Conservation (phyloP, 148 eudicot species). For the Fagopyrum esculentum region DNA sequence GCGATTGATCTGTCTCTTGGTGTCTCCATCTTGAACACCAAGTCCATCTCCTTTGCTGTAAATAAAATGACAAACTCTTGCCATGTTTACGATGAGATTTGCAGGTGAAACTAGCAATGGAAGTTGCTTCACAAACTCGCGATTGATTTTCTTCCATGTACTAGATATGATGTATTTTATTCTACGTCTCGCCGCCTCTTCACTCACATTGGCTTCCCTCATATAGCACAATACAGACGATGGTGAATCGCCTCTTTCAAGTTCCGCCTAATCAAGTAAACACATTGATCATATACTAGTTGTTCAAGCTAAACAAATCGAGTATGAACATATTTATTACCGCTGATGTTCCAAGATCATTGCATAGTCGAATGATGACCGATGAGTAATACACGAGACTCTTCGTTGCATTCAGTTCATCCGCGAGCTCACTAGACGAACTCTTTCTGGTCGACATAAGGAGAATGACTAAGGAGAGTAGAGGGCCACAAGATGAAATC, state of each 20-base stretch:
- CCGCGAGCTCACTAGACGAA: neutral
- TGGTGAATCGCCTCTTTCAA: slow-evolving; percentile 43
- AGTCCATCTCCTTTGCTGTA: slow-evolving; percentile 48
- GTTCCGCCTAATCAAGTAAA: slow-evolving; percentile 28
- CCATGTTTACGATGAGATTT: slow-evolving; percentile 26
- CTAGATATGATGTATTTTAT: slow-evolving; percentile 21
- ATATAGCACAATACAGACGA: slow-evolving; percentile 46
- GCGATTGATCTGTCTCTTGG: slow-evolving; percentile 23
- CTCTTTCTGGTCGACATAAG: slow-evolving; percentile 15
- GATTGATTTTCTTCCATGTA: slow-evolving; percentile 41
- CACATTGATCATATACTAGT: too few species aligned
- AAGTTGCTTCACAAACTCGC: slow-evolving; percentile 14
- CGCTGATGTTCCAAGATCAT: slow-evolving; percentile 38
- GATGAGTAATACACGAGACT: slow-evolving; percentile 34
- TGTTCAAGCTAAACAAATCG: too few species aligned
- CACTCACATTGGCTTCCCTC: slow-evolving; percentile 36
- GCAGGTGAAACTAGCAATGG: slow-evolving; percentile 9
- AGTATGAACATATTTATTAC: slow-evolving; percentile 16
- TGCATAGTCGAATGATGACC: slow-evolving; percentile 39
- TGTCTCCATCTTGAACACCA: slow-evolving; percentile 31
- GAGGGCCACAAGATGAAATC: slow-evolving; percentile 38
- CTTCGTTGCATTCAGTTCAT: neutral
- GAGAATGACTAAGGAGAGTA: slow-evolving; percentile 28
- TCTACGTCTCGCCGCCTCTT: slow-evolving; percentile 31
- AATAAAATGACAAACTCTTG: slow-evolving; percentile 41